Conservation (phyloP, 129 eudicot genomes). For the Silybum marianum region DNA sequence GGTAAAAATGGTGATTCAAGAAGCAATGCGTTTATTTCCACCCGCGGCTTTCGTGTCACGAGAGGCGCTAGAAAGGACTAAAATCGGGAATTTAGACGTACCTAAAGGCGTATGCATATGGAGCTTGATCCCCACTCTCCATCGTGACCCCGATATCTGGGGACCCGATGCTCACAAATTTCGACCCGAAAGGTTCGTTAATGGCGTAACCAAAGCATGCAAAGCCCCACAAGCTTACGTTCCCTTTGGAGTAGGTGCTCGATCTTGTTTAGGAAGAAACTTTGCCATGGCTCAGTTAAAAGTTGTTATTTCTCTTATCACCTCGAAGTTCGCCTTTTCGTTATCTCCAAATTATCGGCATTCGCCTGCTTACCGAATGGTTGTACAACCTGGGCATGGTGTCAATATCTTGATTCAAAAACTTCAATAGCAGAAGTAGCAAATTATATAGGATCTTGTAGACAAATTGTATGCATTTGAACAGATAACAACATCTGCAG, state of each 20-base stretch:
- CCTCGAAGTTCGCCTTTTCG: constrained; percentile 62
- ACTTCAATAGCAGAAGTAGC: constrained; percentile 12
- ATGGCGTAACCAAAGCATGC: constrained; percentile 72
- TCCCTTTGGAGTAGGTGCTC: constrained; percentile 82
- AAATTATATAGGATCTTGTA: background rate
- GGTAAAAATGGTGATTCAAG: constrained; percentile 93
- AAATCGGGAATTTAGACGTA: constrained; percentile 59
- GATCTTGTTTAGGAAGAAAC: constrained; percentile 69
- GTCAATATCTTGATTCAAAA: constrained; percentile 61
- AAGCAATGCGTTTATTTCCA: constrained; percentile 75
- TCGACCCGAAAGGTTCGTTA: constrained; percentile 67
- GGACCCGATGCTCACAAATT: constrained; percentile 71
- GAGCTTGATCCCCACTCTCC: constrained; percentile 89
- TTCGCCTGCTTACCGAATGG: constrained; percentile 78
- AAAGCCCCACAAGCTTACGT: constrained; percentile 79
- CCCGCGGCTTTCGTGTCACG: constrained; percentile 95
- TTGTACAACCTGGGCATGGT: constrained; percentile 82
- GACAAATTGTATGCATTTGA: constrained; percentile 30
- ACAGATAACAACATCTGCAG: constrained; percentile 15
- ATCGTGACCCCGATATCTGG: constrained; percentile 79
- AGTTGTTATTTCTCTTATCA: constrained; percentile 55
- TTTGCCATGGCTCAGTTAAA: constrained; percentile 76
- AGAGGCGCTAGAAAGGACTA: constrained; percentile 76
- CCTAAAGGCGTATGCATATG: constrained; percentile 91
- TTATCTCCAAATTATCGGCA: constrained; percentile 76